These are phyloP conservation scores for Pichia eremophila DNA, from an alignment of 805 yeast species.

Conservation along the genomic window DNA sequence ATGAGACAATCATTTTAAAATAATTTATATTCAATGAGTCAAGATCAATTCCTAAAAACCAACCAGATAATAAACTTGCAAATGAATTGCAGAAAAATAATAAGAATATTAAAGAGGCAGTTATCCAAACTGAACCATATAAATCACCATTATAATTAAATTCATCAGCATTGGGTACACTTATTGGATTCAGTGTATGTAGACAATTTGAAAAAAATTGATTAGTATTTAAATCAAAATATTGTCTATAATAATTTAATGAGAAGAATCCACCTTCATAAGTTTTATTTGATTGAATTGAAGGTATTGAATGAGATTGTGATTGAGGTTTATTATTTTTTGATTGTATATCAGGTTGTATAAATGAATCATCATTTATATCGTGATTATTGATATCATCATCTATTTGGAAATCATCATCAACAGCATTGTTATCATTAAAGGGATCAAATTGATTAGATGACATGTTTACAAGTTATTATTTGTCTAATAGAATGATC, in stretches of 20 bases:
- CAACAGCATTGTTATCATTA: neutral
- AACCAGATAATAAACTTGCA: conserved; percentile 50
- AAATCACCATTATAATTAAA: conserved; percentile 51
- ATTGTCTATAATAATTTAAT: conserved; percentile 51
- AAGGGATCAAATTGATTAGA: neutral
- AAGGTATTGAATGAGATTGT: neutral
- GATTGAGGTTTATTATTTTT: neutral
- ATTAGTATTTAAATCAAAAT: conserved; percentile 58
- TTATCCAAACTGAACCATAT: conserved; percentile 88
- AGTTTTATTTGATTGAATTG: conserved; percentile 13
- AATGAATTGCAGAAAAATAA: conserved; percentile 71
- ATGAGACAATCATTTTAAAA: conserved; percentile 55
- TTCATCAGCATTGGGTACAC: conserved; percentile 24
- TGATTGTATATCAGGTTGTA: conserved; percentile 15
- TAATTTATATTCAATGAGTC: conserved; percentile 35
- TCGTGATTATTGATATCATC: neutral
- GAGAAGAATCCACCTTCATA: conserved; percentile 42
- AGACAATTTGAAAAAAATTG: conserved; percentile 49
- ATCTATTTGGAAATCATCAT: conserved; percentile 2
- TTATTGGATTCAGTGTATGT: conserved; percentile 48
- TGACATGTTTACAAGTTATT: neutral
- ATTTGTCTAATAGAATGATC: too few species aligned
- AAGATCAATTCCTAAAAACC: conserved; percentile 32
- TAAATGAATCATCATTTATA: conserved; percentile 12
- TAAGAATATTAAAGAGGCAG: conserved; percentile 67